These are phyloP conservation scores for Boletus rex-veris DNA, from an alignment of 768 basidiomycete species.

Conservation along the genomic window DNA sequence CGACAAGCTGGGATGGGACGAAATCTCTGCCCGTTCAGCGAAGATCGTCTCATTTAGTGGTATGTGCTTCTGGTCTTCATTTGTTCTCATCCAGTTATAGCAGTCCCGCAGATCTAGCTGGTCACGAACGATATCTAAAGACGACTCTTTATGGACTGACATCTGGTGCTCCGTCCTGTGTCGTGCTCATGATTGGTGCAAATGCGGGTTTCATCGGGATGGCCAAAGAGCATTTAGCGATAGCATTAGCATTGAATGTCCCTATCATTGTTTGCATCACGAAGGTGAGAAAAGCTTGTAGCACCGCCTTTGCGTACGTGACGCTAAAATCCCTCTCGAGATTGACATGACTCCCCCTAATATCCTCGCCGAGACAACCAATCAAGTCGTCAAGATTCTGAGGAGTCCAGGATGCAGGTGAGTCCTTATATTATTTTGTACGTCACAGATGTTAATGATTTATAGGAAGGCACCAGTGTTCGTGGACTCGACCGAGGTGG, in stretches of 20 bases:
- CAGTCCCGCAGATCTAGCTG: slow-evolving; percentile 75
- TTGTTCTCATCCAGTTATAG: background rate
- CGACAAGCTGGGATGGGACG: slow-evolving; percentile 94
- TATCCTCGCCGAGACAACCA: slow-evolving; percentile 85
- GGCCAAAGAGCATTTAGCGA: slow-evolving; percentile 96
- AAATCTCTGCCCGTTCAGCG: slow-evolving; percentile 82
- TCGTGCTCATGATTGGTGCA: slow-evolving; percentile 90
- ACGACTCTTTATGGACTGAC: slow-evolving; percentile 95
- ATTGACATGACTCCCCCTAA: slow-evolving; percentile 98
- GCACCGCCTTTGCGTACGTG: background rate
- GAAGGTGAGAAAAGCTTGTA: slow-evolving; percentile 51
- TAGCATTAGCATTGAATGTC: slow-evolving; percentile 88
- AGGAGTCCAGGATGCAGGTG: slow-evolving; percentile 91
- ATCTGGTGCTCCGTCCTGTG: slow-evolving; percentile 89
- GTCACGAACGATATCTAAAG: slow-evolving; percentile 89
- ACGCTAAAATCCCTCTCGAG: slow-evolving; percentile 26
- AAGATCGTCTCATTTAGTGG: slow-evolving; percentile 96
- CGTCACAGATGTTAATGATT: background rate
- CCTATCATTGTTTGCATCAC: slow-evolving; percentile 94
- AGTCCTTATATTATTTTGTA: slow-evolving; percentile 14
- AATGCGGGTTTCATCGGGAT: slow-evolving; percentile 91
- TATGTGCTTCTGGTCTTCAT: slow-evolving; percentile 24
- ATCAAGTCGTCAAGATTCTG: slow-evolving; percentile 89
- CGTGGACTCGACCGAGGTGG: slow-evolving; percentile 76
- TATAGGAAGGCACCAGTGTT: slow-evolving; percentile 78